Conservation (phyloP, 2,329 filamentous ascomycete species). For the Nemania sp. region DNA sequence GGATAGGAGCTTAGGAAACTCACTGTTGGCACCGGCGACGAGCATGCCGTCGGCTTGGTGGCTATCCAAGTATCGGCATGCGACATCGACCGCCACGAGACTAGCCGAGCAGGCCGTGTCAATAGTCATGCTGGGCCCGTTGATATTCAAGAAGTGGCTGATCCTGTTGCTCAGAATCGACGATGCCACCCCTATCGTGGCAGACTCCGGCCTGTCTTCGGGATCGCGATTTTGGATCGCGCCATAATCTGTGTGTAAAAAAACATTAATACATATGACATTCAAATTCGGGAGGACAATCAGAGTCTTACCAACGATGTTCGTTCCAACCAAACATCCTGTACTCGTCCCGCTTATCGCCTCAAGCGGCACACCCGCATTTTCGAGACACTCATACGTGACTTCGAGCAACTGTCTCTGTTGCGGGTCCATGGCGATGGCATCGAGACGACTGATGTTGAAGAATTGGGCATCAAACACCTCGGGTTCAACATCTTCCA, state of each 20-base stretch:
- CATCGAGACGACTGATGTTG: constrained; percentile 26
- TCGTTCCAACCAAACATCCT: constrained; percentile 20
- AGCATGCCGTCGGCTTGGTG: constrained; percentile 30
- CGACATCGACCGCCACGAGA: constrained; percentile 39
- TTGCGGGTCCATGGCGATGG: constrained; percentile 29
- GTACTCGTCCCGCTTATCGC: constrained; percentile 5
- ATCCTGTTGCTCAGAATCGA: constrained; percentile 41
- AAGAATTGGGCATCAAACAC: constrained; percentile 45
- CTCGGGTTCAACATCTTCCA: constrained; percentile 42
- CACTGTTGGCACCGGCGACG: constrained; percentile 16
- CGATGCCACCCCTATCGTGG: constrained; percentile 31
- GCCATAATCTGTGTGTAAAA: constrained; percentile 15
- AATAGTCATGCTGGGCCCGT: constrained; percentile 41
- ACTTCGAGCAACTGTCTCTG: constrained; percentile 27
- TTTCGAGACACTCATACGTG: constrained; percentile 27
- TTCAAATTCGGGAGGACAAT: no score
- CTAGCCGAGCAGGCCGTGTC: constrained; percentile 43
- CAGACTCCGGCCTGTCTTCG: constrained; percentile 32
- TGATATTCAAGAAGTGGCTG: constrained; percentile 41
- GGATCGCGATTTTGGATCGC: constrained; percentile 13
- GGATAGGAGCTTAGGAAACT: no score
- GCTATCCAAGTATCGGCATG: constrained; percentile 10
- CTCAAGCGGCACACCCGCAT: constrained; percentile 22
- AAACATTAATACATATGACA: no score
- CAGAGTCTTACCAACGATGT: constrained; percentile 16